Evolutionary conservation across 2,329 filamentous ascomycete species (phyloP), one percentile per base, ranked within the genome.

Genomic region (Aureobasidium sp.): DNA sequence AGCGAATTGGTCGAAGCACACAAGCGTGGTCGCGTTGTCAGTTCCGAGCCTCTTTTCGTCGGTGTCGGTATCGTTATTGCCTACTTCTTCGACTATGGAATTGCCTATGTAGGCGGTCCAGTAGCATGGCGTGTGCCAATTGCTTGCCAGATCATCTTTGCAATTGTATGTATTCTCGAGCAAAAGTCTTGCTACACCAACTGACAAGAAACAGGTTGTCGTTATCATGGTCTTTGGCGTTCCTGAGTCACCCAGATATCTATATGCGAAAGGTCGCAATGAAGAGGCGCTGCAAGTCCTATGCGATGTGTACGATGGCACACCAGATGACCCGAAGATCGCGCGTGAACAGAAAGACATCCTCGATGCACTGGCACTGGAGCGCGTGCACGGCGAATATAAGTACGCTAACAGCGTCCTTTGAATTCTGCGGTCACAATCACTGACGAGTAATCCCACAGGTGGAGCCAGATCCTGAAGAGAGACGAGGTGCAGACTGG

Each of bases 71-170:
- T 71, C 39, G 71, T 72, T 3, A 70, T 71, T 36, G 63, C 67
- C 6, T 73, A 71, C 62, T 70, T 70, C 64, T 71, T 72, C 62
- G 72, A 73, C 44, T 72, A 72, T 57, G 71, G 71, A 8, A 75
- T 76, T 70, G 68, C 66, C n/a, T 76, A 69, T 41, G 71, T 74
- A 11, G 66, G 69, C n/a, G 77, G 77, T 2, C 70, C 72, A 3
- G 73, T 78, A 15, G 75, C 75, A 3, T 81, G 78, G 78, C 68
- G 78, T 16, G 62, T 80, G 0, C 78, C 78, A 0, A 76, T 80
- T 45, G 77, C 75, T 5, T 78, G 74, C 59, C 78, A 81, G 64
- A 71, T 76, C 21, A 65, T 79, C 29, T 76, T 77, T 45, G 72
- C 73, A 1, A 62, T 77, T 29, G 66, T 74, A 60, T 21, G 48